Conservation (phyloP, 768 basidiomycete species). For the Paxillus involutus region DNA sequence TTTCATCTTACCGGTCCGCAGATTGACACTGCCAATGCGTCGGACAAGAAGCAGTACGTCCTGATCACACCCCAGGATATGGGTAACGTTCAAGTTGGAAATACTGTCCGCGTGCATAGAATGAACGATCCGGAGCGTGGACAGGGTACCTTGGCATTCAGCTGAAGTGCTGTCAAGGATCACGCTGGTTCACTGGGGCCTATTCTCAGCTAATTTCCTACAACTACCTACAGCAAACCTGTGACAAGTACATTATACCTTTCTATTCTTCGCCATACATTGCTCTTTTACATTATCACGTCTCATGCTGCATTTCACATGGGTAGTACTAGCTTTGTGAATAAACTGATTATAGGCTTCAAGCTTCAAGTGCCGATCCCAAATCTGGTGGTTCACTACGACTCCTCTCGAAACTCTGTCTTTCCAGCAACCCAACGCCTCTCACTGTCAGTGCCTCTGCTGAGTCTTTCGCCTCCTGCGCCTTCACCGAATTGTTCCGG, state of each 20-base stretch:
- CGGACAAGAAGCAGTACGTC: constrained; percentile 89
- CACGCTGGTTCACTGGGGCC: constrained; percentile 1
- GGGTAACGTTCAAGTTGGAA: constrained; percentile 68
- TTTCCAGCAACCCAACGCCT: constrained; percentile 3
- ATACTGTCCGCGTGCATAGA: constrained; percentile 68
- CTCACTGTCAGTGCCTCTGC: constrained; percentile 2
- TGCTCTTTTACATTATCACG: constrained; percentile 1
- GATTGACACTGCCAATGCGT: constrained; percentile 88
- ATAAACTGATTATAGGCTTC: too few relatives aligned
- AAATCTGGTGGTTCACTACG: background rate
- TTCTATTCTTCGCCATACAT: constrained; percentile 4
- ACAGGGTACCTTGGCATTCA: constrained; percentile 45
- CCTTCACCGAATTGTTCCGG: constrained; percentile 15
- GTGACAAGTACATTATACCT: constrained; percentile 1
- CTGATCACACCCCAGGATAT: constrained; percentile 96
- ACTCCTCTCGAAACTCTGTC: constrained; percentile 5
- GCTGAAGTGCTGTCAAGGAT: constrained; percentile 1
- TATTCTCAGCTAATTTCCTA: background rate
- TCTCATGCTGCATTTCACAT: background rate
- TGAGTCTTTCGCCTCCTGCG: background rate
- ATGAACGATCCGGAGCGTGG: constrained; percentile 82
- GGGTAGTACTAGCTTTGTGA: background rate
- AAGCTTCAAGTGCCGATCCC: background rate
- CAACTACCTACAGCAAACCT: background rate
- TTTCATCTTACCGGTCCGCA: constrained; percentile 27